These are phyloP conservation scores for Globisporangium perplexum DNA, from an alignment of 352 stramenopile genomes.

Conservation along the genomic window DNA sequence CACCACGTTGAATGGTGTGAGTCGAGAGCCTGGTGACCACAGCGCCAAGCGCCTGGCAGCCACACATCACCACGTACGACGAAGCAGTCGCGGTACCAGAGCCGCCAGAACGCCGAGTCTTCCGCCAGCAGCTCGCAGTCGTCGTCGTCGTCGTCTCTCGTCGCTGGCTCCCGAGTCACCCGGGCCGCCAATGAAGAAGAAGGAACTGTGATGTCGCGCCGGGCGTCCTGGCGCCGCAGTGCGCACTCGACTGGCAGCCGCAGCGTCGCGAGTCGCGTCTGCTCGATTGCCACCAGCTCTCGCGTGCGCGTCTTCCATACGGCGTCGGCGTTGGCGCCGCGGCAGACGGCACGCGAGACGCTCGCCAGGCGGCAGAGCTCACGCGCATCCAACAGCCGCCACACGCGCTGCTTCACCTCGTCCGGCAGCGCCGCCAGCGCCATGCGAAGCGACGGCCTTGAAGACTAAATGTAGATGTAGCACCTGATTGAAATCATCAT, in stretches of 20 bases:
- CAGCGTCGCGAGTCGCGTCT: slow-evolving; percentile 8
- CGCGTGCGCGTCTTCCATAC: slow-evolving; percentile 36
- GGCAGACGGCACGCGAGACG: slow-evolving; percentile 21
- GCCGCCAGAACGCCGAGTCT: slow-evolving; percentile 35
- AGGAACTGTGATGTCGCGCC: slow-evolving; percentile 18
- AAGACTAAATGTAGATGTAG: too few relatives aligned
- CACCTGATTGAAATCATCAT: too few relatives aligned
- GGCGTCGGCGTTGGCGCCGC: slow-evolving; percentile 26
- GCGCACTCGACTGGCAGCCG: slow-evolving; percentile 15
- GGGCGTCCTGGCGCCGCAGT: slow-evolving; percentile 26
- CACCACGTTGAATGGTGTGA: too few relatives aligned
- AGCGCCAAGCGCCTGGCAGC: too few relatives aligned
- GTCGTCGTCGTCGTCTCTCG: neutral
- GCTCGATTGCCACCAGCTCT: slow-evolving; percentile 19
- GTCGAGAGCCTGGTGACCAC: too few relatives aligned
- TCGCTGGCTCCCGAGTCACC: too few relatives aligned
- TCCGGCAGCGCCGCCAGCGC: slow-evolving; percentile 46
- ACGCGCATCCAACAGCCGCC: slow-evolving; percentile 35
- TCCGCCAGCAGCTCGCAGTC: slow-evolving; percentile 4
- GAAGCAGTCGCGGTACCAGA: slow-evolving; percentile 50
- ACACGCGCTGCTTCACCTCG: slow-evolving; percentile 63
- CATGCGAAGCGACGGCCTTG: too few relatives aligned
- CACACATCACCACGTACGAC: slow-evolving; percentile 33
- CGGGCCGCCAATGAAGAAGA: too few relatives aligned
- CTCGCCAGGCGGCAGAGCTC: slow-evolving; percentile 50